Conservation (phyloP, 441 rosid species). For the Erodium moschatum region DNA sequence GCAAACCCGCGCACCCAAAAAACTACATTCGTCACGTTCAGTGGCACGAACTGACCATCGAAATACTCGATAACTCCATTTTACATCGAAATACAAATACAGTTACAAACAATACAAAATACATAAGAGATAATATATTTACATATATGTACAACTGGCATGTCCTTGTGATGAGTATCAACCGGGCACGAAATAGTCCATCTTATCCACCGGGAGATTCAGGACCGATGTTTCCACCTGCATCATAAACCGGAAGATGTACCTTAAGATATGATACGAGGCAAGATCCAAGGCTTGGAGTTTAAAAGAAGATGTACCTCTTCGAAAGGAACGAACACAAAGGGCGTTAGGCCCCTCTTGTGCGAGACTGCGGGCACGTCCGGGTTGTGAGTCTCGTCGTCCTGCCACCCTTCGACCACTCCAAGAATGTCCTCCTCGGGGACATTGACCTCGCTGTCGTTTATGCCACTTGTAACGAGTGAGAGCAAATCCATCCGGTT, state of each 20-base stretch:
- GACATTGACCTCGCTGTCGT: slow-evolving; percentile 42
- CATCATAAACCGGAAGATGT: neutral
- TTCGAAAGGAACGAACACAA: slow-evolving; percentile 77
- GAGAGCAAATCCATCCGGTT: slow-evolving; percentile 82
- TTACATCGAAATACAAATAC: neutral
- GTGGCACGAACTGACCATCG: too few species aligned
- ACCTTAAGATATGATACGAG: too few species aligned
- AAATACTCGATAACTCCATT: neutral
- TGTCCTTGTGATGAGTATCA: slow-evolving; percentile 18
- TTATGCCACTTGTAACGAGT: slow-evolving; percentile 71
- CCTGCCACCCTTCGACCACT: slow-evolving; percentile 58
- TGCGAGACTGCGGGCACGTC: slow-evolving; percentile 74
- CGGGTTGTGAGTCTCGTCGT: slow-evolving; percentile 69
- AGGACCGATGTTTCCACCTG: slow-evolving; percentile 72
- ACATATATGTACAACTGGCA: neutral
- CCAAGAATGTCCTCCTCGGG: slow-evolving; percentile 66
- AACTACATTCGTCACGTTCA: too few species aligned
- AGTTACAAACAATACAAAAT: neutral
- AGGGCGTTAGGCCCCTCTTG: slow-evolving; percentile 76
- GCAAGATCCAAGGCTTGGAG: too few species aligned
- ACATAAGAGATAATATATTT: neutral
- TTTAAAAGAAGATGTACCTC: slow-evolving; percentile 36
- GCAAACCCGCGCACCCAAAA: neutral
- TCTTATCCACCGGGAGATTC: slow-evolving; percentile 83
- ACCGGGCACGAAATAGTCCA: slow-evolving; percentile 87